Evolutionary conservation across 1,284 basidiomycete genomes (phyloP), one percentile per base, ranked within the genome.

Genomic region (Sporisorium reilianum): DNA sequence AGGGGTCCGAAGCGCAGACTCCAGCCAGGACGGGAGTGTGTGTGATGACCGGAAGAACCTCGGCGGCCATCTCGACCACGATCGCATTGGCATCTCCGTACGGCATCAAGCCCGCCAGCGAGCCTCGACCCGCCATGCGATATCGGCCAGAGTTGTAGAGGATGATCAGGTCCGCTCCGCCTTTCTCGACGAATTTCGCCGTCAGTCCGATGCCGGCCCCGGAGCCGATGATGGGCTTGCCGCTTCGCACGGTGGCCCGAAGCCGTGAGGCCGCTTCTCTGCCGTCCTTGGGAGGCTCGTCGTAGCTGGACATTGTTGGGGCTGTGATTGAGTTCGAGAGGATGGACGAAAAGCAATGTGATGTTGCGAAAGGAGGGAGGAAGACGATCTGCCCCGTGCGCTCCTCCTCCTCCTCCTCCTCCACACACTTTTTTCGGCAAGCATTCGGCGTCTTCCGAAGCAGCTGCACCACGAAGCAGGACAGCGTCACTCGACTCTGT

Each of bases 51-150:
- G 72, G 72, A 9, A 75, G 46, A 30, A 75, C 64, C 20, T 75
- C 72, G 36, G 57, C 34, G 8, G 72, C 72, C 66, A 75, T 70
- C 23, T 70, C 67, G 46, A 75, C 55, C 9, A 75, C 72, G 30
- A 71, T 71, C 18, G 67, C 67, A 20, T 75, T 71, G 14, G 72
- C 72, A 54, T 75, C 72, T 28, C 72, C 72, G 36, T 75, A 75
- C 23, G 72, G 72, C 72, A 75, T 75, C 20, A 75, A 28, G 2
- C 72, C 72, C 1, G 72, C 72, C 22, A 75, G 26, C 10, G 67
- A 70, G 20, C 72, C 72, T 26, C 72, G 23, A 3, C 72, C 72
- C 10, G 66, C 64, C 72, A 75, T 75, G 23, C 72, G 66, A 46
- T 70, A 75, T 7, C 72, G 46, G 12, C 72, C 72, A 9, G 67